Conservation (phyloP, 768 basidiomycete species). For the Podaxis sp. region DNA sequence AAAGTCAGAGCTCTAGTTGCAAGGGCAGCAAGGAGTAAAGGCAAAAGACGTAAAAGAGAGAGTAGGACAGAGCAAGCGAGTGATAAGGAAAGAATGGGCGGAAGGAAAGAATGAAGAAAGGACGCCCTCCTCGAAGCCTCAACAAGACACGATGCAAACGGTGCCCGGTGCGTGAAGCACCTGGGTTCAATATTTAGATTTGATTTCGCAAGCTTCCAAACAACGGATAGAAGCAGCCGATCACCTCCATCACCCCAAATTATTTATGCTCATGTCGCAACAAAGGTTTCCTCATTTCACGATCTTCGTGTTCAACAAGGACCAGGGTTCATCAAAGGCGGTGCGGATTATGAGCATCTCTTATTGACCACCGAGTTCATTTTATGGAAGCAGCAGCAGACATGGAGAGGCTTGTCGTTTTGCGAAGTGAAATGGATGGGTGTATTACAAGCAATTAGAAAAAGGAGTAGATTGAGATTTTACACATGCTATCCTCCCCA, state of each 20-base stretch:
- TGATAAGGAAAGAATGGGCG: background rate
- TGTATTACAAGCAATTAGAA: conserved; percentile 4
- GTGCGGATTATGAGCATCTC: too few relatives aligned
- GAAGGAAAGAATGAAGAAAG: background rate
- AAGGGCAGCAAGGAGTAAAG: background rate
- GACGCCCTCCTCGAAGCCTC: background rate
- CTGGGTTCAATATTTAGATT: background rate
- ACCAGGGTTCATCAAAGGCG: background rate
- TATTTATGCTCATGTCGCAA: background rate
- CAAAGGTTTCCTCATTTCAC: background rate
- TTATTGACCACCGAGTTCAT: background rate
- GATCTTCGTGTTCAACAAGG: background rate
- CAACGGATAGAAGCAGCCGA: too few relatives aligned
- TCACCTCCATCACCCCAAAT: too few relatives aligned
- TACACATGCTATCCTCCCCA: conserved; percentile 9
- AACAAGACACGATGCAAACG: background rate
- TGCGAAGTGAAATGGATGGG: background rate
- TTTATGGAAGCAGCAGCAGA: background rate
- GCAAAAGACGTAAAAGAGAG: background rate
- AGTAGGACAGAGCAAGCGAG: background rate
- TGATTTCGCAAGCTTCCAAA: background rate
- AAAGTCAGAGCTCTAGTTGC: background rate
- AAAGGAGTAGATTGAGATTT: conserved; percentile 9
- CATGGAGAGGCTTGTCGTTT: background rate
- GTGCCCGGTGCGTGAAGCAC: background rate